Base-by-base conservation (phyloP, 2,329 filamentous ascomycete species). In the Fusarium sp. region DNA sequence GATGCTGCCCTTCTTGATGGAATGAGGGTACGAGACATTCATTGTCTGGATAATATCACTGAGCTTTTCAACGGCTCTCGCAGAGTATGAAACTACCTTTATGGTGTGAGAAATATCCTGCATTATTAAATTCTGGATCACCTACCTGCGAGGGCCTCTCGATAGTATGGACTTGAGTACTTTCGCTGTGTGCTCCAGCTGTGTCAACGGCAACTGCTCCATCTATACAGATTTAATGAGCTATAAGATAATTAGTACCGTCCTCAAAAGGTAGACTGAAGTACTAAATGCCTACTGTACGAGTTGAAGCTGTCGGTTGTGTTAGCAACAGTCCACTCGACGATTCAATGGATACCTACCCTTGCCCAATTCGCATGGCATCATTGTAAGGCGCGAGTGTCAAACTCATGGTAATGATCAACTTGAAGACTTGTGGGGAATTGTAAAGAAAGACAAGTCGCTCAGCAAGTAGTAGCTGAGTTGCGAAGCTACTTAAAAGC, bases 351-450 rank as follows among this genome's bases (percentile, higher is more conserved):
- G 9, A 24, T 7, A 44, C 23, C n/a, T 19, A 44, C 24, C 49
- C 49, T 34, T 52, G 38, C 14, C 49, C 38, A 10, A 52, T 39
- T 9, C 49, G 38, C 49, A 52, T 52, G 10, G 49, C 49, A 28
- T 51, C 38, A 32, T 51, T 51, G 19, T 51, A 51, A 1, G 36
- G 48, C 14, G 24, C 48, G 30, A 51, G 36, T 42, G 14, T 42
- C 26, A 51, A 3, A 24, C 32, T 51, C 36, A 51, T 51, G 19
- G 1, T 15, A 9, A n/a, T 1, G n/a, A 28, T 12, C 1, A 23
- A 20, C 7, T 8, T 2, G 23, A 23, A 50, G 5, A 21, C 28
- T 32, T 14, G 12, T 15, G 5, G 9, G 23, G 9, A 24, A 24
- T 6, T 24, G 5, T 24, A 7, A 24, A 6, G 5, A 24, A 24